phyloP scores from a whole-genome alignment of 83 land plant genomes.

The Picea abies region DNA sequence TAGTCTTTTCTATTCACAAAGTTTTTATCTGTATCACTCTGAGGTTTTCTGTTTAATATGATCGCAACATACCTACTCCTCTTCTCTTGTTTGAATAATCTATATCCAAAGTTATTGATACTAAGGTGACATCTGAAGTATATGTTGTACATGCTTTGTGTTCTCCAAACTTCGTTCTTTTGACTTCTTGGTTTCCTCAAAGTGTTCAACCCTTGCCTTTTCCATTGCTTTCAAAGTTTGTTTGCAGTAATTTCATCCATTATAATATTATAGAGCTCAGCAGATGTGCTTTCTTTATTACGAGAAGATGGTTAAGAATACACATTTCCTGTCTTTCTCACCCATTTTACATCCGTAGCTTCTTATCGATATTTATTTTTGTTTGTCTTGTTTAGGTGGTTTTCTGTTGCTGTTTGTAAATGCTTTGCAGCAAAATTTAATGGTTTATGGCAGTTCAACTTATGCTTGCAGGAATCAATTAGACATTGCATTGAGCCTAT shows the following conservation, averaged over 20 bases:
- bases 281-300: background rate
- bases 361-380: slow-evolving; percentile 1
- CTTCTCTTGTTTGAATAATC: background rate
- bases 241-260: background rate
- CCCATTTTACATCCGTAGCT: background rate
- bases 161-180: background rate
- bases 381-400: background rate
- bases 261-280: background rate
- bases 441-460: slow-evolving; percentile 15
- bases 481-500: slow-evolving; percentile 12
- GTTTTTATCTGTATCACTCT: background rate
- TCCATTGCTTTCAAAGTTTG: background rate
- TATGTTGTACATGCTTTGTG: background rate
- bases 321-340: background rate
- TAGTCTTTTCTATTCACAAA: background rate
- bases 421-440: slow-evolving; percentile 1
- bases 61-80: background rate
- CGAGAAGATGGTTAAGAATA: background rate
- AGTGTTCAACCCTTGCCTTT: background rate
- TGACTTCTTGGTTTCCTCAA: background rate
- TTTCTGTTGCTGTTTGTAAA: background rate
- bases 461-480: slow-evolving; percentile 16
- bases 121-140: background rate
- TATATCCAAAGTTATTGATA: background rate
- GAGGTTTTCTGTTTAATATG: background rate